Evolutionary conservation across 768 basidiomycete genomes (phyloP).

Genomic region (Russula foetens): DNA sequence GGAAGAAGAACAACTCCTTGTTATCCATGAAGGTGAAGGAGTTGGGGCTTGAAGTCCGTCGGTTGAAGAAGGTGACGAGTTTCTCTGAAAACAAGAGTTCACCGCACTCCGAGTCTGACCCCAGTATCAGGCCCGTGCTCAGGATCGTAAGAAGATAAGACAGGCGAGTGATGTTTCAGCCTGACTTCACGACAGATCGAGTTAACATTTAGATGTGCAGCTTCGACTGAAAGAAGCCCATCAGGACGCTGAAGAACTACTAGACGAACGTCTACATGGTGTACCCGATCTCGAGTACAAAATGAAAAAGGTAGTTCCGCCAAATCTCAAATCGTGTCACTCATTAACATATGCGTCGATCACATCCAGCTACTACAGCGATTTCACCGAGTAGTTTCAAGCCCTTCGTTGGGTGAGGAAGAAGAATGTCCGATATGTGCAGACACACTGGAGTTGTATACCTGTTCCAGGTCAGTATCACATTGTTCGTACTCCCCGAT

Average conservation of each 20-base stretch:
- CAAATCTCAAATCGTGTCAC: not conserved
- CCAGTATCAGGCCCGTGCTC: conserved; percentile 18
- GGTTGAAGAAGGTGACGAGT: conserved; percentile 24
- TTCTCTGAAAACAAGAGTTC: not conserved
- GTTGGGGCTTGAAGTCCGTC: conserved; percentile 21
- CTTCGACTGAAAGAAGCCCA: conserved; percentile 29
- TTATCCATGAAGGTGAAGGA: conserved; percentile 20
- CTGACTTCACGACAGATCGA: conserved; percentile 4
- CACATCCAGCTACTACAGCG: conserved; percentile 32
- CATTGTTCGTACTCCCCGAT: not conserved
- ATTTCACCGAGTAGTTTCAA: conserved; percentile 34
- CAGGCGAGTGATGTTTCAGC: not conserved
- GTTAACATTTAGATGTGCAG: conserved; percentile 14
- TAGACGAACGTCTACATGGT: conserved; percentile 24
- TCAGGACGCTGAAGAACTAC: conserved; percentile 33
- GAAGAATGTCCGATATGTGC: conserved; percentile 36
- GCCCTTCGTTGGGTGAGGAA: conserved; percentile 29
- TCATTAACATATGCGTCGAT: not conserved
- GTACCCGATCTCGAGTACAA: conserved; percentile 29
- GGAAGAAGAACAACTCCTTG: conserved; percentile 1
- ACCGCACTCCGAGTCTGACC: not conserved
- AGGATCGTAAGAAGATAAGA: conserved; percentile 3
- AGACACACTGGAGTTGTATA: conserved; percentile 27
- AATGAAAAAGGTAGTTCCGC: conserved; percentile 35
- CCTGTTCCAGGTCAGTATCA: conserved; percentile 29